Evolutionary conservation across 2,329 filamentous ascomycete genomes (phyloP).

Genomic region (Pyrenophora tritici-repentis): DNA sequence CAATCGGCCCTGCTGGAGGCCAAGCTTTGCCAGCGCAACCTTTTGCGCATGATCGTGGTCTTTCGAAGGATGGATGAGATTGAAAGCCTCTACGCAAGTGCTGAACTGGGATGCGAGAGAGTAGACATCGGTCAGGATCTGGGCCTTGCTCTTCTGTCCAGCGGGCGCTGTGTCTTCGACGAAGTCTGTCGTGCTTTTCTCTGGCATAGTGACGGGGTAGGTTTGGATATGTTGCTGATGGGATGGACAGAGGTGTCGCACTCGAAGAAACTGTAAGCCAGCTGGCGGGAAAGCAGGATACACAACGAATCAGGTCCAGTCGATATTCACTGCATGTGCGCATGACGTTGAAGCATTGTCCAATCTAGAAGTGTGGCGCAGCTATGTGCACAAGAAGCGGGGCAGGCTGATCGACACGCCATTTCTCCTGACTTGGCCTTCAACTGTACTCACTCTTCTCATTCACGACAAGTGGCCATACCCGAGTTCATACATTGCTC

Average conservation of each 20-base stretch:
- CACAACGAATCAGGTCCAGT: slow-evolving; percentile 8
- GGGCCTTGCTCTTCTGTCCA: slow-evolving; percentile 32
- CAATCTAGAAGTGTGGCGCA: slow-evolving; percentile 32
- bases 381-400: slow-evolving; percentile 32
- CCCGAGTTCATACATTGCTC: slow-evolving; percentile 17
- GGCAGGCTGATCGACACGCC: slow-evolving; percentile 21
- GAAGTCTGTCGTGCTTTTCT: slow-evolving; percentile 22
- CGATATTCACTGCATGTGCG: slow-evolving; percentile 26
- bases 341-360: slow-evolving; percentile 37
- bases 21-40: slow-evolving; percentile 50
- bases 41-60: slow-evolving; percentile 52
- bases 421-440: slow-evolving; percentile 14
- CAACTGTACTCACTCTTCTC: slow-evolving; percentile 10
- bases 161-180: slow-evolving; percentile 22
- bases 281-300: slow-evolving; percentile 2
- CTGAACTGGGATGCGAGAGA: slow-evolving; percentile 54
- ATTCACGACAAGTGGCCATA: slow-evolving; percentile 17
- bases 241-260: background rate
- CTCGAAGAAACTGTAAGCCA: background rate
- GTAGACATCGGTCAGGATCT: slow-evolving; percentile 48
- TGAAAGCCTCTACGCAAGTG: slow-evolving; percentile 55
- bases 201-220: slow-evolving; percentile 33
- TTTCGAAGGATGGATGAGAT: slow-evolving; percentile 51
- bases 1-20: slow-evolving; percentile 54
- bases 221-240: background rate